phyloP scores from a whole-genome alignment of 2,329 filamentous ascomycete species.

The Pseudocercospora pini-densiflorae region DNA sequence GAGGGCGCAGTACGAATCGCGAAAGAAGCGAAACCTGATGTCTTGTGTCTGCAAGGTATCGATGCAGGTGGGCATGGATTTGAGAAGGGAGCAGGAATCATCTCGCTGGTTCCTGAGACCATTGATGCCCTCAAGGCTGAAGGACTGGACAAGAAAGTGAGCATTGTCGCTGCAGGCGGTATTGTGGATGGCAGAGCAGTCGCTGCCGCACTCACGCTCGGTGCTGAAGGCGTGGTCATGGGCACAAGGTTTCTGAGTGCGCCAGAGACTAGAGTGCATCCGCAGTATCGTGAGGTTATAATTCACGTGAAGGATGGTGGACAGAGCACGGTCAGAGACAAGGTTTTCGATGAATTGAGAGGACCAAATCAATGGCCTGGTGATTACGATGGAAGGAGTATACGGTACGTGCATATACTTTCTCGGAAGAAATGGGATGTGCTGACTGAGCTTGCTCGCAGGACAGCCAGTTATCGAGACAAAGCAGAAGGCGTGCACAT shows the following conservation, averaged over 20 bases:
- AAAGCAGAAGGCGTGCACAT: slow-evolving; percentile 43
- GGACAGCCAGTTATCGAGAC: slow-evolving; percentile 57
- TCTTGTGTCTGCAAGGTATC: slow-evolving; percentile 64
- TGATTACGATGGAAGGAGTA: slow-evolving; percentile 60
- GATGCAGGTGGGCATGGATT: slow-evolving; percentile 70
- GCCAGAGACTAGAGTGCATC: slow-evolving; percentile 47
- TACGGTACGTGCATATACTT: slow-evolving; percentile 41
- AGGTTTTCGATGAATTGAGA: slow-evolving; percentile 58
- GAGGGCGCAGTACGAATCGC: slow-evolving; percentile 57
- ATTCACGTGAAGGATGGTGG: slow-evolving; percentile 56
- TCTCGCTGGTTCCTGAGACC: slow-evolving; percentile 64
- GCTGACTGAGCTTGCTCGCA: not conserved
- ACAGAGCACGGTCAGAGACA: slow-evolving; percentile 53
- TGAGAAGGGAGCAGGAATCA: slow-evolving; percentile 57
- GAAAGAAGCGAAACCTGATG: slow-evolving; percentile 55
- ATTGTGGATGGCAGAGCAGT: slow-evolving; percentile 61
- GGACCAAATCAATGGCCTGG: slow-evolving; percentile 63
- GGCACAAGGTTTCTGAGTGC: slow-evolving; percentile 65
- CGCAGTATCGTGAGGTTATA: slow-evolving; percentile 54
- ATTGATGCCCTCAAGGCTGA: slow-evolving; percentile 47
- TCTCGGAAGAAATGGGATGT: too few relatives aligned
- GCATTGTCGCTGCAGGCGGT: slow-evolving; percentile 61
- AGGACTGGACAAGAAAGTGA: slow-evolving; percentile 41
- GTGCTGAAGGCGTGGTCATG: slow-evolving; percentile 59
- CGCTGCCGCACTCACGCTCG: slow-evolving; percentile 60